Evolutionary conservation across 139 green algal genomes (phyloP), one percentile per base, ranked within the genome.

Genomic region (Spirogloea muscicola): DNA sequence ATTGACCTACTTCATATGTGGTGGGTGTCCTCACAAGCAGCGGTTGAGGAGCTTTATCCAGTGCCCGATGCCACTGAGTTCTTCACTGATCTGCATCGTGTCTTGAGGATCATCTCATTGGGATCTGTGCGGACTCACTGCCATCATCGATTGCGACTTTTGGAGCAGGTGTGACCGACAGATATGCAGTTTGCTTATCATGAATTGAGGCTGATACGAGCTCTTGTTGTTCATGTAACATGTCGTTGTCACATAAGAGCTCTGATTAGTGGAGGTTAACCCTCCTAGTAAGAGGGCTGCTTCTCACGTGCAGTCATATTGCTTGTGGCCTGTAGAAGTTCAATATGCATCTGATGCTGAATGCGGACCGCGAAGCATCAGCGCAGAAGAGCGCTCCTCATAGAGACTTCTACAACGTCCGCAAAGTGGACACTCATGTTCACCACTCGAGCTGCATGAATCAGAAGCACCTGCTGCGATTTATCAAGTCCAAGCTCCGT

Each of bases 361-460:
- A 99, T 80, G 89, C 91, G 16, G 94, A 98, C 83, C 94, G 95
- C 79, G 95, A 99, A 86, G 96, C 96, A 80, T 73, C 96, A 29
- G 91, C 90, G 1, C 94, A 98, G 86, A 98, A 98, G 86, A 81
- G 73, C 2, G 94, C 93, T 25, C 92, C 94, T 4, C 95, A 99
- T 85, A 80, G 93, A n/a, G 92, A 99, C 86, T 98, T 99, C 72
- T 99, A 99, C 89, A 99, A 99, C 84, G 91, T 99, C 37, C 87
- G 94, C 72, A 99, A 99, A 89, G 75, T 88, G 52, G 94, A 98
- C 89, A 98, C 93, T 3, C 94, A 98, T 83, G 90, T 98, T 66
- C 94, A 98, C 83, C 93, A 98, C 88, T 88, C 72, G 58, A 91
- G 94, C 4, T 98, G 94, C 89, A 99, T 99, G 95, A 95, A 99